Conservation (phyloP, 768 basidiomycete species). For the Gelatoporia subvermispora region DNA sequence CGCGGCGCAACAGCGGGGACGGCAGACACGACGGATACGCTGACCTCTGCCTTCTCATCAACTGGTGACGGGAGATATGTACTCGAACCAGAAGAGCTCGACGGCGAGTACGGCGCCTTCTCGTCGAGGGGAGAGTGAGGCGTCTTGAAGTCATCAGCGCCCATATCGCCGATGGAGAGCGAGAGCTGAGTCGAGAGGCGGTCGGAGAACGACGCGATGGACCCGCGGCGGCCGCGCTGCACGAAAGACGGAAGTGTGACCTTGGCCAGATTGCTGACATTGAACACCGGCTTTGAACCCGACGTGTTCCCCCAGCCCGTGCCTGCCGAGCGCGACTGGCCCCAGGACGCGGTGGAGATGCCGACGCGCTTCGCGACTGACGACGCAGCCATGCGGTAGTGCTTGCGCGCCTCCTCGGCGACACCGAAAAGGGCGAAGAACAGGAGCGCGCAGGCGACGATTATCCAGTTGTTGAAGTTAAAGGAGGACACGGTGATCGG, state of each 20-base stretch:
- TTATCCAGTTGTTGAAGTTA: slow-evolving; percentile 28
- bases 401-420: slow-evolving; percentile 39
- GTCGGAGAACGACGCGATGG: slow-evolving; percentile 22
- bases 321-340: not conserved
- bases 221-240: slow-evolving; percentile 16
- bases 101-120: slow-evolving; percentile 3
- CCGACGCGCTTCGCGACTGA: slow-evolving; percentile 24
- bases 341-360: slow-evolving; percentile 8
- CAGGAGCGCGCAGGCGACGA: slow-evolving; percentile 31
- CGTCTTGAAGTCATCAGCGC: slow-evolving; percentile 7
- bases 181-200: slow-evolving; percentile 23
- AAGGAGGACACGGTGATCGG: slow-evolving; percentile 5
- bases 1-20: not conserved
- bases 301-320: not conserved
- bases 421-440: slow-evolving; percentile 55
- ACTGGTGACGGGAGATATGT: slow-evolving; percentile 16
- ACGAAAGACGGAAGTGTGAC: slow-evolving; percentile 24
- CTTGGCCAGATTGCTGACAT: slow-evolving; percentile 7
- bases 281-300: slow-evolving; percentile 9
- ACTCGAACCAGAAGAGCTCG: slow-evolving; percentile 17
- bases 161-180: slow-evolving; percentile 16
- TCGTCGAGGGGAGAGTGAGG: slow-evolving; percentile 14
- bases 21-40: too few species aligned
- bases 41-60: slow-evolving; percentile 10
- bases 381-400: slow-evolving; percentile 28